These are phyloP conservation scores for Penicillium silybi DNA, from an alignment of 495 filamentous ascomycete genomes.

Conservation along the genomic window DNA sequence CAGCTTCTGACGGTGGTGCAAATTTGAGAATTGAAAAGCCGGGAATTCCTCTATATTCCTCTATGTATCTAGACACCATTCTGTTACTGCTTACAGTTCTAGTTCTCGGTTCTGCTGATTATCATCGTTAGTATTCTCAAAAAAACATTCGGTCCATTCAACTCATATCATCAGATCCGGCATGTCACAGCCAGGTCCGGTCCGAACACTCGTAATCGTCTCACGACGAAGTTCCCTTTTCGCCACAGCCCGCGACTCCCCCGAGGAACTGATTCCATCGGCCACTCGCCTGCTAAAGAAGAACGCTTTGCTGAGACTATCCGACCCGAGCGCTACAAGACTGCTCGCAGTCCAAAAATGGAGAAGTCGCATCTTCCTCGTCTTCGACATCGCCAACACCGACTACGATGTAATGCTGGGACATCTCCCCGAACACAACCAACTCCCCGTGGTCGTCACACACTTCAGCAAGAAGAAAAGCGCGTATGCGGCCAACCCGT, in stretches of 20 bases:
- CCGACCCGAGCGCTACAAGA: constrained; percentile 3
- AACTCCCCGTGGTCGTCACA: constrained; percentile 21
- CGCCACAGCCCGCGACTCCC: constrained; percentile 12
- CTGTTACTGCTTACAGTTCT: too few relatives aligned
- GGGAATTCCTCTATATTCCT: not conserved
- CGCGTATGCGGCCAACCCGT: constrained; percentile 19
- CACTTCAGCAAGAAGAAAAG: constrained; percentile 26
- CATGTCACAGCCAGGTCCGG: constrained; percentile 13
- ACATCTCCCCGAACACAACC: constrained; percentile 26
- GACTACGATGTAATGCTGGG: constrained; percentile 21
- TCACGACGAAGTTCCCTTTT: constrained; percentile 21
- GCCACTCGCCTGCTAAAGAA: constrained; percentile 17
- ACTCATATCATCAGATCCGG: constrained; percentile 2
- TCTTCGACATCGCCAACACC: constrained; percentile 25
- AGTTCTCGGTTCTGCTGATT: not conserved
- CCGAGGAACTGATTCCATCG: constrained; percentile 17
- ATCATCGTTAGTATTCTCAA: too few relatives aligned
- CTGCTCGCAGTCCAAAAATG: constrained; percentile 24
- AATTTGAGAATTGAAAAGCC: not conserved
- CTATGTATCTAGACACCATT: not conserved
- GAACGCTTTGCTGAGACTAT: constrained; percentile 1
- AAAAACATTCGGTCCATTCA: not conserved
- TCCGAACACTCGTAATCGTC: constrained; percentile 23
- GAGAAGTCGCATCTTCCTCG: constrained; percentile 22
- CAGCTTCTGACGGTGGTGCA: constrained; percentile 1